Percentiles rank a stretch among this genome's conserved stretches.
Evolutionary conservation across 805 yeast species (phyloP).

Genomic region (Yamadazyma olivae): DNA sequence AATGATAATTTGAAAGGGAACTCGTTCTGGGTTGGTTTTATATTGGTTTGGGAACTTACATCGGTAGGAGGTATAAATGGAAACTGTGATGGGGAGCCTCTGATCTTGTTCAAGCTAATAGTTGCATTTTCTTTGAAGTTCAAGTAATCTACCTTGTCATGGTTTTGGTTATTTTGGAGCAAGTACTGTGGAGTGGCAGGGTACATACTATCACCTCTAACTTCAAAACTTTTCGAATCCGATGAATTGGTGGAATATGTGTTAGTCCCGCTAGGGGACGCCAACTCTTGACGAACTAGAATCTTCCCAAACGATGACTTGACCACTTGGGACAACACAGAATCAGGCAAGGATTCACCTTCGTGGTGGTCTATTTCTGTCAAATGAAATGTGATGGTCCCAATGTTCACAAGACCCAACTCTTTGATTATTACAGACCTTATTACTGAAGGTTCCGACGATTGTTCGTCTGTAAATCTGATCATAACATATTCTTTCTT

Average conservation of each 20-base stretch:
- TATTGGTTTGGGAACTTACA: not conserved
- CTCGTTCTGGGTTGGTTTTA: not conserved
- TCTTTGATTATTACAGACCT: conserved; percentile 38
- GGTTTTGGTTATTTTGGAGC: conserved; percentile 38
- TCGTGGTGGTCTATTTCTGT: conserved; percentile 65
- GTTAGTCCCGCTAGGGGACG: conserved; percentile 26
- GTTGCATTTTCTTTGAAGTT: conserved; percentile 46
- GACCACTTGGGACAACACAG: conserved; percentile 35
- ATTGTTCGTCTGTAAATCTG: conserved; percentile 15
- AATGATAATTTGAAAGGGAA: conserved; percentile 12
- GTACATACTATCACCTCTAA: conserved; percentile 41
- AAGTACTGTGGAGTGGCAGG: conserved; percentile 72
- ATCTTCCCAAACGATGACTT: conserved; percentile 32
- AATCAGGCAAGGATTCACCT: conserved; percentile 52
- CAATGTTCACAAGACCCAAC: conserved; percentile 32
- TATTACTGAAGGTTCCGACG: conserved; percentile 26
- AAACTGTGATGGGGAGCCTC: conserved; percentile 9
- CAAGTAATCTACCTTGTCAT: conserved; percentile 48
- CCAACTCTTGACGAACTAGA: conserved; percentile 28
- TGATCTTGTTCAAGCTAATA: conserved; percentile 16
- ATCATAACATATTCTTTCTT: conserved; percentile 53
- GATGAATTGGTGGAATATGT: conserved; percentile 50
- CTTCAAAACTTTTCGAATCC: conserved; percentile 52
- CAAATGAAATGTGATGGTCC: conserved; percentile 46
- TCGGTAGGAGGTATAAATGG: conserved; percentile 7